Evolutionary conservation across 2,329 filamentous ascomycete species (phyloP), one percentile per base, ranked within the genome.

Genomic region (Aspergillus alliaceus): DNA sequence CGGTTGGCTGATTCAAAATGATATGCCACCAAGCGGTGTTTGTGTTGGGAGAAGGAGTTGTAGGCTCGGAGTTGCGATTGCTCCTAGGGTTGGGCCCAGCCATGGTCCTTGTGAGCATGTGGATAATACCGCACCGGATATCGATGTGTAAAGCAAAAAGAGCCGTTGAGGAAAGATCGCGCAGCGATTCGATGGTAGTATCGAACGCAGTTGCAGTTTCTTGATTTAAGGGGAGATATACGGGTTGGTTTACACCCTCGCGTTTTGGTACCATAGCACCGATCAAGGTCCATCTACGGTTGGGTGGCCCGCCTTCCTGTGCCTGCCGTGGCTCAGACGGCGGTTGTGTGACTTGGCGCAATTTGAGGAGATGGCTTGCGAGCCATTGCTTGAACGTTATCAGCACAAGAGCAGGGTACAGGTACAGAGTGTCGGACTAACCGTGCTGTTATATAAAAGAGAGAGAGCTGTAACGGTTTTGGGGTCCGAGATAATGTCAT

Each of bases 371-470:
- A 76, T 93, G 95, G 65, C 88, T 88, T 20, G 90, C 87, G 34
- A 99, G 85, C 95, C 95, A 99, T 80, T 96, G 95, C 78, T 80
- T 49, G 18, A 57, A 49, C 42, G 22, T 6, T 22, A 49, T 65
- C 52, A 68, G 64, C 50, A 57, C 11, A 42, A 24, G 47, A 40
- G 18, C 1, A 15, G 20, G 20, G 29, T 15, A 46, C 31, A 4
- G 24, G 12, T 8, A 12, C 11, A 20, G 37, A 32, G 18, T 7
- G 20, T 15, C 15, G 56, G 47, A 63, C 73, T 63, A 66, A 80
- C 78, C 91, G 98, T 96, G 78, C 93, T 97, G 50, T 93, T 97
- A 74, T 96, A 96, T 34, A 99, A 80, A 37, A 97, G 83, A 65
- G 93, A 97, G 4, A 99, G 79, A 4, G 89, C 89, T 42, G 89